Conservation (phyloP, 148 eudicot species). For the Chenopodium berlandieri region DNA sequence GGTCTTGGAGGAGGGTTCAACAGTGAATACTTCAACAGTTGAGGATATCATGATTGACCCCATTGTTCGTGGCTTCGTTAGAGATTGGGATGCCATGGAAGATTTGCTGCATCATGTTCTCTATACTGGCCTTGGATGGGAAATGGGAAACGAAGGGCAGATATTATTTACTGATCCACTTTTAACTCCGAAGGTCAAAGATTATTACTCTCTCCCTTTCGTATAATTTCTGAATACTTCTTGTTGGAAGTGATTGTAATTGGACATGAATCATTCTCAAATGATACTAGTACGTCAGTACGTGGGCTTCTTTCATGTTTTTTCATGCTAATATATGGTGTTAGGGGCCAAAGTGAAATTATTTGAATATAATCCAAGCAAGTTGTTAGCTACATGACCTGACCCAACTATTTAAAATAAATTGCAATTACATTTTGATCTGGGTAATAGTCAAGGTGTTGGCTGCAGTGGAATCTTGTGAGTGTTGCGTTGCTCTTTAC, state of each 20-base stretch:
- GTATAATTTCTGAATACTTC: not conserved
- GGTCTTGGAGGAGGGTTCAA: slow-evolving; percentile 56
- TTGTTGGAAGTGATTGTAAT: not conserved
- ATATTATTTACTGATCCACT: slow-evolving; percentile 83
- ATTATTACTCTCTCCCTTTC: slow-evolving; percentile 9
- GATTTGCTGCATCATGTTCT: slow-evolving; percentile 74
- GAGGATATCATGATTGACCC: slow-evolving; percentile 64
- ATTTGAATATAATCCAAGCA: too few relatives aligned
- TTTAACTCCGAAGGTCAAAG: slow-evolving; percentile 67
- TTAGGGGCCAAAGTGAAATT: too few relatives aligned
- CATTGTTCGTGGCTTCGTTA: slow-evolving; percentile 67
- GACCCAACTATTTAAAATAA: not conserved
- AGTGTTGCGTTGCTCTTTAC: not conserved
- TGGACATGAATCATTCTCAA: not conserved
- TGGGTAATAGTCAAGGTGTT: not conserved
- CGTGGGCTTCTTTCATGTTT: not conserved
- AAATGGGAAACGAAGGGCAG: slow-evolving; percentile 82
- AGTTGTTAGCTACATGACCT: not conserved
- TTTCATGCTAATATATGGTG: not conserved
- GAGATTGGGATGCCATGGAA: slow-evolving; percentile 89
- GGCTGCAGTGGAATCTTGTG: not conserved
- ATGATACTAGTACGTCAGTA: not conserved
- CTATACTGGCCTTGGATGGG: slow-evolving; percentile 80
- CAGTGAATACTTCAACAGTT: slow-evolving; percentile 29
- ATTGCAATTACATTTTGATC: not conserved